Evolutionary conservation across 345 rosid genomes (phyloP), one percentile per base, ranked within the genome.

Genomic region (Boechera stricta): DNA sequence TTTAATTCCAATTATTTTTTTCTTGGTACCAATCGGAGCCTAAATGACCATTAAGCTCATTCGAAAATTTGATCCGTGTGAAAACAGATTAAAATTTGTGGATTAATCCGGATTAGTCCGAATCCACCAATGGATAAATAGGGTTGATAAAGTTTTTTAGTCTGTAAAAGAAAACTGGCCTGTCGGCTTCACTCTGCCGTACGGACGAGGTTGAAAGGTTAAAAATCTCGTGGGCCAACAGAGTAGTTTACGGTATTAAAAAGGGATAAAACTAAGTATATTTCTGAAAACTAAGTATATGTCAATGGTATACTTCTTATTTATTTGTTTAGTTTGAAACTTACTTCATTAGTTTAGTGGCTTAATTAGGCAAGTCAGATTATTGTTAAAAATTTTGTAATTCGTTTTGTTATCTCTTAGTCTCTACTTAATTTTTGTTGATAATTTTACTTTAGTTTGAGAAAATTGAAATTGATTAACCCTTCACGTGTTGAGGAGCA

Each of bases 121-220:
- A 21, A 21, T 21, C 24, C 15, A 24, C 29, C 47, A 6, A 47
- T 9, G 10, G 35, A 13, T 41, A 29, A 15, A 11, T 13, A 26
- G 29, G 2, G 39, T 72, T 49, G 13, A 60, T 35, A 15, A 36
- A 59, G 3, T 28, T 5, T 35, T 1, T 24, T 59, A 33, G n/a
- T 47, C 49, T 49, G 26, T 32, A 9, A 3, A 70, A 60, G 11
- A 48, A 9, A 47, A 21, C 24, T 44, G 29, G 5, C 54, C 18
- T 44, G 58, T 71, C 49, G 8, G 32, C 16, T 31, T 71, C 8
- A 42, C 38, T 49, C 18, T 60, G 56, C 28, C 68, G 68, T 26
- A 36, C 18, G 49, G 36, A 72, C 59, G 36, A 48, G 76, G 76
- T 60, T 48, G 49, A 72, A 60, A 48, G 8, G 10, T 72, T 72